Conservation (phyloP, 306 rosid genomes). For the Carpinus fangiana region DNA sequence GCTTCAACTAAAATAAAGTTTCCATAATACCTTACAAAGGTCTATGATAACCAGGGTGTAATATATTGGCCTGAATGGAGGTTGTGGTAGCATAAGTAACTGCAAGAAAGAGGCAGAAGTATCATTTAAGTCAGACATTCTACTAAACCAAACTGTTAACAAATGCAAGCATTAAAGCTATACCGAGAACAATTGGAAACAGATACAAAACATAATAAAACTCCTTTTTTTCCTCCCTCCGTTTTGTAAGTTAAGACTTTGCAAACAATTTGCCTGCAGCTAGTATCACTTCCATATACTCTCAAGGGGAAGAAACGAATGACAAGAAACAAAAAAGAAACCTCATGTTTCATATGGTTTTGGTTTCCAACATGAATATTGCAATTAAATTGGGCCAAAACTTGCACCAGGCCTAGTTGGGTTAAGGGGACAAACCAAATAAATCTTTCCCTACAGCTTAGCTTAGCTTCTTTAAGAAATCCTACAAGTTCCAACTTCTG, state of each 20-base stretch:
- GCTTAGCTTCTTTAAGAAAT: no score
- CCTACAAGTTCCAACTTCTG: no score
- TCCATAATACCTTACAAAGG: conserved; percentile 85
- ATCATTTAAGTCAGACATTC: conserved; percentile 12
- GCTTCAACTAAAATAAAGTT: conserved; percentile 3
- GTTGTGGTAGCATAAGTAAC: conserved; percentile 94
- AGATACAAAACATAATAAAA: neutral
- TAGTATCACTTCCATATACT: neutral
- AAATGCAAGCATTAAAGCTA: neutral
- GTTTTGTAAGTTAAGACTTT: neutral
- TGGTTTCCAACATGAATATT: neutral
- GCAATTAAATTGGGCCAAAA: no score
- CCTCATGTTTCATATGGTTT: neutral
- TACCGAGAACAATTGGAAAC: neutral
- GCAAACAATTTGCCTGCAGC: neutral
- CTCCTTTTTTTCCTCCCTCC: neutral
- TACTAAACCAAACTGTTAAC: neutral
- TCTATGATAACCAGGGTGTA: conserved; percentile 92
- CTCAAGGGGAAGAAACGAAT: neutral
- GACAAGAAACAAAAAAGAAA: neutral
- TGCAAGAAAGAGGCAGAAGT: conserved; percentile 39
- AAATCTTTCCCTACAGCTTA: no score
- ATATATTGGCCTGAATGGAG: conserved; percentile 90
- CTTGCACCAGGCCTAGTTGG: no score
- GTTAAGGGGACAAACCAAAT: no score